A percentile compares a stretch with the other conserved stretches of the same genome.
phyloP scores from a whole-genome alignment of 2,329 filamentous ascomycete genomes.

The Didymella keratinophila region DNA sequence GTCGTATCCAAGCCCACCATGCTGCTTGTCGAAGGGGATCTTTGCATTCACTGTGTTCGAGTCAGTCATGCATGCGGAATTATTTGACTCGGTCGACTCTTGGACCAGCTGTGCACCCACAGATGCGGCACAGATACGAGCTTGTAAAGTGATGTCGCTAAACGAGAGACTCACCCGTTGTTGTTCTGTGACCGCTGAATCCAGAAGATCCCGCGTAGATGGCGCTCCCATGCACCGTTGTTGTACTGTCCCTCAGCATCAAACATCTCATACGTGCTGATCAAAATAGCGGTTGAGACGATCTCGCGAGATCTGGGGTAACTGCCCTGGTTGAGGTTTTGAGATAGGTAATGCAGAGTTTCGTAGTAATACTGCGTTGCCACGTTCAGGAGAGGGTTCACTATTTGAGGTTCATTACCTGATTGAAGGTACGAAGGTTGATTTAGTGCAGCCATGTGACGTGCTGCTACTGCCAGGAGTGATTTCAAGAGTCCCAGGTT shows the following conservation, averaged over 20 bases:
- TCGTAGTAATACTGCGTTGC: slow-evolving; percentile 67
- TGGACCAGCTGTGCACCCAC: neutral
- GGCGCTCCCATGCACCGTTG: slow-evolving; percentile 65
- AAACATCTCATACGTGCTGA: slow-evolving; percentile 73
- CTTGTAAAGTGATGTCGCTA: too few relatives aligned
- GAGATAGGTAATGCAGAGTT: slow-evolving; percentile 67
- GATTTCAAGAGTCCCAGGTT: slow-evolving; percentile 67
- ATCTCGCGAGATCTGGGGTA: slow-evolving; percentile 67
- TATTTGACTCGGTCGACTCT: neutral
- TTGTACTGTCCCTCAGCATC: slow-evolving; percentile 58
- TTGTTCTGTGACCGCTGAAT: slow-evolving; percentile 69
- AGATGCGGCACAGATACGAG: neutral
- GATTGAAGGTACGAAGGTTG: slow-evolving; percentile 23
- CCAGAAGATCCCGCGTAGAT: slow-evolving; percentile 71
- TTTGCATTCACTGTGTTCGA: slow-evolving; percentile 54
- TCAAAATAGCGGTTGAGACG: slow-evolving; percentile 65
- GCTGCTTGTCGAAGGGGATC: slow-evolving; percentile 65
- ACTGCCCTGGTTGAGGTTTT: slow-evolving; percentile 64
- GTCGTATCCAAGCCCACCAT: slow-evolving; percentile 73
- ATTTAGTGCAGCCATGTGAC: slow-evolving; percentile 57
- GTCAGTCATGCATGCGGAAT: neutral
- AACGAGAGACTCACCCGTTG: slow-evolving; percentile 49
- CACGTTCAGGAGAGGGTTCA: slow-evolving; percentile 48
- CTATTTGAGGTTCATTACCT: slow-evolving; percentile 23
- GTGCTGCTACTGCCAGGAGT: slow-evolving; percentile 63